phyloP scores from a whole-genome alignment of 106 monocot genomes.

The Dioscorea dumetorum region DNA sequence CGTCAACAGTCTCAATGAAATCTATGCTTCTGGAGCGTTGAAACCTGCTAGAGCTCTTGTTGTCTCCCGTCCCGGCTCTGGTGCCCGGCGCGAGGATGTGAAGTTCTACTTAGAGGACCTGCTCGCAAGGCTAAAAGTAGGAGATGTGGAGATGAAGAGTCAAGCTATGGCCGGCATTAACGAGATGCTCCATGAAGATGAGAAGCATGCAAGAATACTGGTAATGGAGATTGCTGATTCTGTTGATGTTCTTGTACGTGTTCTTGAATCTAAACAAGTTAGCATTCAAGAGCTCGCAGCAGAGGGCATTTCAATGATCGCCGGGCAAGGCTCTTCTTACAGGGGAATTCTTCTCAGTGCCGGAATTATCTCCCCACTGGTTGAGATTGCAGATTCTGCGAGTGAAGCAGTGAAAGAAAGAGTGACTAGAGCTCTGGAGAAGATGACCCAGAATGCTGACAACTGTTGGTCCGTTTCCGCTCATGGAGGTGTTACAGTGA shows the following conservation, averaged over 20 bases:
- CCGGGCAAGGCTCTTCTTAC: constrained; percentile 20
- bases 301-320: constrained; percentile 19
- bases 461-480: constrained; percentile 80
- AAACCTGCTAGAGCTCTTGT: constrained; percentile 19
- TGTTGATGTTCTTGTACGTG: constrained; percentile 11
- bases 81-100: constrained; percentile 39
- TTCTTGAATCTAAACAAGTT: constrained; percentile 22
- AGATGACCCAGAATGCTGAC: constrained; percentile 56
- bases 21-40: constrained; percentile 26
- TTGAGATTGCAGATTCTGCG: constrained; percentile 26
- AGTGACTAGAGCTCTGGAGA: constrained; percentile 37
- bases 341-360: constrained; percentile 16
- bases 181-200: constrained; percentile 37
- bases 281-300: constrained; percentile 25
- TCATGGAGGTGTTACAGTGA: constrained; percentile 55
- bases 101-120: constrained; percentile 39
- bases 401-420: constrained; percentile 33
- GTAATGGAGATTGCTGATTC: constrained; percentile 25
- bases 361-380: constrained; percentile 27
- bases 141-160: constrained; percentile 27
- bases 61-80: constrained; percentile 22
- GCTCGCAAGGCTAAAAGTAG: constrained; percentile 33
- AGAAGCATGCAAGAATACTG: constrained; percentile 28
- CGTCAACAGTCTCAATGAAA: constrained; percentile 18
- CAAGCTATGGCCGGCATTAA: constrained; percentile 21